Evolutionary conservation across 768 basidiomycete genomes (phyloP).

Genomic region (Pluteus cervinus): DNA sequence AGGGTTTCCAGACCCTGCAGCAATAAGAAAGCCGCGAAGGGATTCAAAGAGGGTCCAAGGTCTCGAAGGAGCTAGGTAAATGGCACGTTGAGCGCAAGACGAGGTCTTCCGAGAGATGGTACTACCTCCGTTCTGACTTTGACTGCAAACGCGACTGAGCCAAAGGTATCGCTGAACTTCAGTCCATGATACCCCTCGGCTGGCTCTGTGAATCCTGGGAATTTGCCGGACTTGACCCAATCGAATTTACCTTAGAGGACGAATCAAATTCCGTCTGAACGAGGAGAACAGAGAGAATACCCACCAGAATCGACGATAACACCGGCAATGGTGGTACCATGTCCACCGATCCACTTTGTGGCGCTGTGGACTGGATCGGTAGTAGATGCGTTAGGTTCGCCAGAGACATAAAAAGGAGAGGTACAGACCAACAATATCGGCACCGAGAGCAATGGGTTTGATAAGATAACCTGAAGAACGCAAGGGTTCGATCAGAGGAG

Average conservation of each 20-base stretch:
- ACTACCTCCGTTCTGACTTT: conserved; percentile 52
- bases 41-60: conserved; percentile 58
- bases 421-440: conserved; percentile 68
- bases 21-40: conserved; percentile 69
- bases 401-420: too few relatives aligned
- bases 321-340: conserved; percentile 76
- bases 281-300: background rate
- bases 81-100: background rate
- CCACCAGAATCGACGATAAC: conserved; percentile 66
- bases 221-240: conserved; percentile 61
- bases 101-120: conserved; percentile 4
- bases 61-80: conserved; percentile 50
- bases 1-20: conserved; percentile 80
- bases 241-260: conserved; percentile 54
- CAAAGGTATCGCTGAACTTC: conserved; percentile 61
- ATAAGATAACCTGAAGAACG: conserved; percentile 46
- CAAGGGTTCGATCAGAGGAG: conserved; percentile 15
- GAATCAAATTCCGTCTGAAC: background rate
- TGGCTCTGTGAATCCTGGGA: conserved; percentile 71
- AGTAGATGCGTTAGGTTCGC: background rate
- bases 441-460: conserved; percentile 66
- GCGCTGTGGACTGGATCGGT: conserved; percentile 54
- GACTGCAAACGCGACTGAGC: conserved; percentile 54
- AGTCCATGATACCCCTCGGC: conserved; percentile 74
- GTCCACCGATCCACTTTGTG: conserved; percentile 83